Conservation (phyloP, 1,284 basidiomycete species). For the Heliocybe sulcata region DNA sequence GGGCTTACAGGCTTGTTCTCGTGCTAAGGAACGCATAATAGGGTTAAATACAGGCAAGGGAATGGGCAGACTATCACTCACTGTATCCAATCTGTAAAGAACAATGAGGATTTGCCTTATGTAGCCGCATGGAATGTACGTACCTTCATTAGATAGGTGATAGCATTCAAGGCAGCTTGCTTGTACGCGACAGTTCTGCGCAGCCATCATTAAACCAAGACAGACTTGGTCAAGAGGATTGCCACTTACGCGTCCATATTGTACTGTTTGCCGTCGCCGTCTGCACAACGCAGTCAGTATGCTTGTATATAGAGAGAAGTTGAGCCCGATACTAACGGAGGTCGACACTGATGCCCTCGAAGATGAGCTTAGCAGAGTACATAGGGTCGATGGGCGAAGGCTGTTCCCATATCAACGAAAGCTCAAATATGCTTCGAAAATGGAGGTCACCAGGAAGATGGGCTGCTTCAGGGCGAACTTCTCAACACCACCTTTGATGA, state of each 20-base stretch:
- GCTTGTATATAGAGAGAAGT: not conserved
- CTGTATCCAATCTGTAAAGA: constrained; percentile 51
- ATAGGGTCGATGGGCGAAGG: constrained; percentile 71
- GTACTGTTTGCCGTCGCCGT: constrained; percentile 70
- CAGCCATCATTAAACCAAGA: not conserved
- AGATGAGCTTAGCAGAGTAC: constrained; percentile 66
- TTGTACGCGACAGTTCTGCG: constrained; percentile 68
- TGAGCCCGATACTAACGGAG: constrained; percentile 38
- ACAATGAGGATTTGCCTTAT: constrained; percentile 3
- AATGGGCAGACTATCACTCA: constrained; percentile 24
- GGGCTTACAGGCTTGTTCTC: constrained; percentile 59
- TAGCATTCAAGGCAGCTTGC: constrained; percentile 71
- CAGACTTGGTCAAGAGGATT: too few relatives aligned
- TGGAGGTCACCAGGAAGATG: constrained; percentile 51
- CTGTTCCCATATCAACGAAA: constrained; percentile 20
- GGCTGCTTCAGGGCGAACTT: constrained; percentile 72
- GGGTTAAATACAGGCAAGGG: constrained; percentile 1
- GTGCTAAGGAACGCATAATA: constrained; percentile 31
- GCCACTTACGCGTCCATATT: constrained; percentile 65
- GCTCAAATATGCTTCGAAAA: not conserved
- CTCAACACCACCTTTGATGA: constrained; percentile 72
- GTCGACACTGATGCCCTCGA: constrained; percentile 71
- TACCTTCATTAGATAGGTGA: constrained; percentile 71
- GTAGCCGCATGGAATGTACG: constrained; percentile 2
- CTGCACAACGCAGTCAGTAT: constrained; percentile 22